Conservation (phyloP, 345 rosid species). For the Camelina neglecta region DNA sequence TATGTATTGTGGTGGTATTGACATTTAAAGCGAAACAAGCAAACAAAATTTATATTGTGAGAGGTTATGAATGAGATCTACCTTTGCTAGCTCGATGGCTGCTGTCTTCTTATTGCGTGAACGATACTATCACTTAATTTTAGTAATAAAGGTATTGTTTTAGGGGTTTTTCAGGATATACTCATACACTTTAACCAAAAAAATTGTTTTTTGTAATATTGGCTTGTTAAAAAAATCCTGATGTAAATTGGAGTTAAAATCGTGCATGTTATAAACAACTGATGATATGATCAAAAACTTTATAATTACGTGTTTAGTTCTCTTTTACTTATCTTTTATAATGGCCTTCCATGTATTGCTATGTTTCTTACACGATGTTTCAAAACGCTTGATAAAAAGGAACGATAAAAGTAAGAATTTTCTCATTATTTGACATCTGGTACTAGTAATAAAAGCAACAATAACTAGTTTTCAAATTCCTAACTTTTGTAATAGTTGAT, state of each 20-base stretch:
- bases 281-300: background rate
- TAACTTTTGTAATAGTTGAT: background rate
- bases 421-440: background rate
- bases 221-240: background rate
- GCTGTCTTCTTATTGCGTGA: slow-evolving; percentile 39
- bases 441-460: background rate
- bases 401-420: background rate
- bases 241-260: background rate
- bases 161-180: background rate
- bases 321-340: background rate
- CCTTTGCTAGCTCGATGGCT: slow-evolving; percentile 8
- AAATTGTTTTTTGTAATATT: background rate
- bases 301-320: background rate
- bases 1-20: slow-evolving; percentile 22
- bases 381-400: background rate
- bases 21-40: slow-evolving; percentile 12
- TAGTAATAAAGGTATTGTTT: slow-evolving; percentile 6
- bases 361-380: background rate
- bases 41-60: slow-evolving; percentile 16
- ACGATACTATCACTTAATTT: slow-evolving; percentile 18
- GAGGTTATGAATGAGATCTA: slow-evolving; percentile 23
- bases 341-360: background rate
- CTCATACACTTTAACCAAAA: background rate
- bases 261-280: background rate
- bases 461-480: background rate